phyloP scores from a whole-genome alignment of 1,284 basidiomycete genomes.

The Porogramme epimiltina region DNA sequence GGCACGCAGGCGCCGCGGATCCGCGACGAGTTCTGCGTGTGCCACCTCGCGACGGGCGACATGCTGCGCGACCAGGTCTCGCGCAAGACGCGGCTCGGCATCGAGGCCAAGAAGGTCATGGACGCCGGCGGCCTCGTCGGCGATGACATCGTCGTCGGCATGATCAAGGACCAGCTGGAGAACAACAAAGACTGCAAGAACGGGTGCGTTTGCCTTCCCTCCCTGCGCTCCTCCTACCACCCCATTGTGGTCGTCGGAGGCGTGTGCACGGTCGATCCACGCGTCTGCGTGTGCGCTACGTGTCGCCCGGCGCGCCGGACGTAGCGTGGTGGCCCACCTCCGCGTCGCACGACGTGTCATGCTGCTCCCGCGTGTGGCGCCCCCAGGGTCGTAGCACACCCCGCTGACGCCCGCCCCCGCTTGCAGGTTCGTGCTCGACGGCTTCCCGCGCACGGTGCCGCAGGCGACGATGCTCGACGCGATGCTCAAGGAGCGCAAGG shows the following conservation, averaged over 20 bases:
- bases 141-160: constrained; percentile 97
- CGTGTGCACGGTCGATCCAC: too few species aligned
- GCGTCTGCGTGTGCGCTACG: constrained; percentile 1
- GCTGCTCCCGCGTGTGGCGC: not conserved
- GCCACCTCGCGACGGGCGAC: constrained; percentile 98
- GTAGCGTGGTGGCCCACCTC: not conserved
- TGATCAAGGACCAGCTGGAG: constrained; percentile 96
- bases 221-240: constrained; percentile 3
- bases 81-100: constrained; percentile 85
- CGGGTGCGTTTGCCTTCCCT: constrained; percentile 73
- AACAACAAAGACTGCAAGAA: constrained; percentile 92
- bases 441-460: constrained; percentile 97
- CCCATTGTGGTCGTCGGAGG: too few species aligned
- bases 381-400: not conserved
- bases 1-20: constrained; percentile 97
- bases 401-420: not conserved
- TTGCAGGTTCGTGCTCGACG: constrained; percentile 92
- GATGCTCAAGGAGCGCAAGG: constrained; percentile 84
- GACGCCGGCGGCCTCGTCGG: constrained; percentile 91
- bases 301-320: not conserved
- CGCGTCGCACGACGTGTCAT: not conserved
- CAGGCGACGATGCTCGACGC: constrained; percentile 96
- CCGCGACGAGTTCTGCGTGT: constrained; percentile 91
- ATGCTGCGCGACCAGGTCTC: constrained; percentile 96
- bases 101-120: constrained; percentile 98